Base-by-base conservation (phyloP, 768 basidiomycete genomes). In the Agrocybe pediades region DNA sequence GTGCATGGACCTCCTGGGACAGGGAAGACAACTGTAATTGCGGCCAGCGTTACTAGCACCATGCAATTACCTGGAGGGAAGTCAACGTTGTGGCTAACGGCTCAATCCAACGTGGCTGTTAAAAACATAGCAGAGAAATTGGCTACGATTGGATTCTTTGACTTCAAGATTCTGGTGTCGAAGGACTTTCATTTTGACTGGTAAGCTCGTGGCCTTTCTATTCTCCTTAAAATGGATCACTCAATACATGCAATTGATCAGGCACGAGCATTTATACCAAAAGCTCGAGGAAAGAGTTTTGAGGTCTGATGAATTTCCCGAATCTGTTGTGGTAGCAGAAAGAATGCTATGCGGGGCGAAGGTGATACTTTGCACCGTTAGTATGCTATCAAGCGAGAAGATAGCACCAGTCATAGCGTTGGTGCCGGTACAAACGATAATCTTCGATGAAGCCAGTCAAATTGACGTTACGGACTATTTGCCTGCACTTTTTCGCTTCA, bases 91-190 rank as follows among this genome's bases (percentile, higher is more conserved):
- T 91, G 86, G 83, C 74, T 90, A 7, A 68, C 33, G 13, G 86
- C 88, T 2, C 87, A 91, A 56, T 86, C 86, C 8, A 36, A 36
- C n/a, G 33, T 36, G 11, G 33, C 33, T 25, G 88, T 90, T 26
- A 90, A 88, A 67, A 91, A 90, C 57, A 88, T 91, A 59, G 89
- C 89, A 16, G 88, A 88, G 61, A 91, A 87, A 61, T 65, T 90
- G 9, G 75, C 71, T 5, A n/a, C 33, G 5, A n/a, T 36, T 3
- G 11, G n/a, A 15, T 36, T 36, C 11, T n/a, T 36, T 1, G 55
- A 79, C 6, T 90, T 82, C 71, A 86, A 73, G 60, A 67, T 90
- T 0, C 63, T 90, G 1, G 86, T 90, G 16, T 84, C 88, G 2
- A 68, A 69, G 67, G 81, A 83, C 0, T 90, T 90, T 56, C 83